phyloP scores from a whole-genome alignment of 2,329 filamentous ascomycete species.

The Aureobasidium namibiae region DNA sequence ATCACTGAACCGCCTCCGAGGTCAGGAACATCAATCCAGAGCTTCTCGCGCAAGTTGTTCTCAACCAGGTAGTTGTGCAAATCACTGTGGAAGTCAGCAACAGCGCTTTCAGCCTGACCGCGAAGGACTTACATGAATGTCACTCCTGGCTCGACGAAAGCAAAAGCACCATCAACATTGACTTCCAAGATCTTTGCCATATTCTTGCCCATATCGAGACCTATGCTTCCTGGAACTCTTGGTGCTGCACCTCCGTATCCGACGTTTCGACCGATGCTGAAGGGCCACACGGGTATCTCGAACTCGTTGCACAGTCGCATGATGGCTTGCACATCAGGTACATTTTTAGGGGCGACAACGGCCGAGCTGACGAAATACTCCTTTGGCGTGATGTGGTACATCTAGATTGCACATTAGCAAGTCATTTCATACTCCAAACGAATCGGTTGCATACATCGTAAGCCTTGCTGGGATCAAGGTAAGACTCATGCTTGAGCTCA shows the following conservation, averaged over 20 bases:
- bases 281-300: slow-evolving; percentile 41
- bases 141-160: slow-evolving; percentile 49
- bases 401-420: not conserved
- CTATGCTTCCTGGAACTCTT: slow-evolving; percentile 43
- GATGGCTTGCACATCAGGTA: slow-evolving; percentile 39
- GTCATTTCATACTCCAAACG: no score
- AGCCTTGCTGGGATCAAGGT: slow-evolving; percentile 13
- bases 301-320: slow-evolving; percentile 40
- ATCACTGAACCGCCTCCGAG: slow-evolving; percentile 44
- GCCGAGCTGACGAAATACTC: slow-evolving; percentile 39
- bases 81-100: slow-evolving; percentile 17
- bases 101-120: not conserved
- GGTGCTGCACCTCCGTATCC: slow-evolving; percentile 50
- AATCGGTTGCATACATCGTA: not conserved
- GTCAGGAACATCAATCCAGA: slow-evolving; percentile 40
- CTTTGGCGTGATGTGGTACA: slow-evolving; percentile 30
- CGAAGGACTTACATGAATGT: slow-evolving; percentile 33
- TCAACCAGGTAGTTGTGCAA: slow-evolving; percentile 43
- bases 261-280: slow-evolving; percentile 43
- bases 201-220: slow-evolving; percentile 43
- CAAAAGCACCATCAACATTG: slow-evolving; percentile 41
- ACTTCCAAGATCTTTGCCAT: slow-evolving; percentile 48
- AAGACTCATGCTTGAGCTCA: slow-evolving; percentile 8
- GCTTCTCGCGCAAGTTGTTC: slow-evolving; percentile 26
- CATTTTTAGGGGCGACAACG: slow-evolving; percentile 29